Conservation (phyloP, 768 basidiomycete species). For the Suillus paluster region DNA sequence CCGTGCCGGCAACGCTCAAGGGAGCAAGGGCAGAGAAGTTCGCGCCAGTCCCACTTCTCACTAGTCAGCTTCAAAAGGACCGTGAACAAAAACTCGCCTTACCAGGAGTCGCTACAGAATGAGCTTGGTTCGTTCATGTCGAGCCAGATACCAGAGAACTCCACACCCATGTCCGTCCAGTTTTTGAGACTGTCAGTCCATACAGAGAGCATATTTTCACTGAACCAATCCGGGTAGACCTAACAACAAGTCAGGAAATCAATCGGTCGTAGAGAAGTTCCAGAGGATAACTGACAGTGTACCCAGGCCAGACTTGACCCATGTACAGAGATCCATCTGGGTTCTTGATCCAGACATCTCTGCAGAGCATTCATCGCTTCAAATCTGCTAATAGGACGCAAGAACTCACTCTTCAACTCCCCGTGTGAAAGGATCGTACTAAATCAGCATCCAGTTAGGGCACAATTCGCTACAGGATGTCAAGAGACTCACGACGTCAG, state of each 20-base stretch:
- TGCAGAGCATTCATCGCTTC: slow-evolving; percentile 26
- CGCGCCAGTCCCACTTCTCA: slow-evolving; percentile 50
- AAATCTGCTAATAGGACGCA: background rate
- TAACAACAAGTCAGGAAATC: slow-evolving; percentile 19
- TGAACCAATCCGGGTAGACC: slow-evolving; percentile 70
- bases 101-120: slow-evolving; percentile 68
- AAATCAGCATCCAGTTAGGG: background rate
- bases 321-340: slow-evolving; percentile 73
- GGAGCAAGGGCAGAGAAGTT: slow-evolving; percentile 62
- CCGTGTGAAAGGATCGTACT: slow-evolving; percentile 71
- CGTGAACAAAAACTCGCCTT: background rate
- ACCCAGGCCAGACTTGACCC: slow-evolving; percentile 81
- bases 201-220: slow-evolving; percentile 52
- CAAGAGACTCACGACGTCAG: slow-evolving; percentile 57
- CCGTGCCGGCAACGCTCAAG: slow-evolving; percentile 49
- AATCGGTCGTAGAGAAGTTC: background rate
- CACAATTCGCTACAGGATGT: background rate
- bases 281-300: slow-evolving; percentile 48
- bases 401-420: slow-evolving; percentile 59
- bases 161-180: slow-evolving; percentile 56
- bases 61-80: slow-evolving; percentile 2
- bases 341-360: slow-evolving; percentile 76
- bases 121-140: slow-evolving; percentile 74
- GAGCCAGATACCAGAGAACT: slow-evolving; percentile 68
- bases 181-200: slow-evolving; percentile 66